Evolutionary conservation across 371 early-diverging fungal species (phyloP), one percentile per base, ranked within the genome.

Genomic region (Haplosporangium sp.): DNA sequence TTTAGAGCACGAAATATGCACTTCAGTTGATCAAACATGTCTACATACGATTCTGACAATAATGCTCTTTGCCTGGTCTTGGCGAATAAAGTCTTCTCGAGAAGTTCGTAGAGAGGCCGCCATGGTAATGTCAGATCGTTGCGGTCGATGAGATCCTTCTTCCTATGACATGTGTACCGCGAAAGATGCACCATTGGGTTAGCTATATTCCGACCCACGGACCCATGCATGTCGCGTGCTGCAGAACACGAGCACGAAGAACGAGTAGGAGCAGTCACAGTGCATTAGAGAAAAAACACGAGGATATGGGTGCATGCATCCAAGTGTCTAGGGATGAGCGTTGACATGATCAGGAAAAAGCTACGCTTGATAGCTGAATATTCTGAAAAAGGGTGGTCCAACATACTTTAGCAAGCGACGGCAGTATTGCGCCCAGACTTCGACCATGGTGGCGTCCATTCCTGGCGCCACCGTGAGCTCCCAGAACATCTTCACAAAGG

Each of bases 71-170:
- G 89, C 75, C 92, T 84, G 43, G 80, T 73, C 69, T 90, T 90
- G 58, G 91, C 90, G 75, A 90, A 90, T 45, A 89, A 71, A 18
- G 83, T 79, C 43, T 71, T 63, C 16, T 86, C 74, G 50, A 92
- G 83, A 53, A 87, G 59, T 11, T 91, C 84, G 80, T 89, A 94
- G 36, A 94, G 67, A n/a, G 92, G 92, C 37, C 88, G 74, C 95
- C 95, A 95, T 20, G 88, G 87, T 29, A 95, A 74, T 29, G 84
- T 70, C 16, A 93, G 67, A 66, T 89, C 89, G 20, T 89, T 85
- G 83, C 62, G 73, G n/a, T 66, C 79, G 20, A 83, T 81, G 29
- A 74, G 53, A 5, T 73, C 71, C 40, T 81, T 83, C 60, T 83
- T 83, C 66, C 83, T 83, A 62, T 36, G 5, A 16, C 29, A 29